Percentiles rank a stretch among this genome's conserved stretches.
phyloP scores from a whole-genome alignment of 768 basidiomycete genomes.

The Lentinula guzmanii region DNA sequence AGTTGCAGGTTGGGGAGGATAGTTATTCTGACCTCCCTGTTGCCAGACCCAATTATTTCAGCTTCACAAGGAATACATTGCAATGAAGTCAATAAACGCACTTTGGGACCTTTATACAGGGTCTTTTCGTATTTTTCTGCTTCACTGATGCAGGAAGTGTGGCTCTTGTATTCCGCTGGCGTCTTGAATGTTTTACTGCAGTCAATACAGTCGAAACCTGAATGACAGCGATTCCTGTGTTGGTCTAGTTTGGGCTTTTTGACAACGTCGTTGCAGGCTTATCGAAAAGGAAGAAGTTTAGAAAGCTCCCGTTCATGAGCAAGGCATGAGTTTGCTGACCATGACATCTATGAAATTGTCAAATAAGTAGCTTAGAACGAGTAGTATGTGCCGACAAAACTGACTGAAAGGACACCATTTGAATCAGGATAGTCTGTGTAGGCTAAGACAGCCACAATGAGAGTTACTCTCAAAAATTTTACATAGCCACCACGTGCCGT shows the following conservation, averaged over 20 bases:
- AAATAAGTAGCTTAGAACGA: background rate
- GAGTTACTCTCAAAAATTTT: background rate
- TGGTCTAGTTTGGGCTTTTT: constrained; percentile 93
- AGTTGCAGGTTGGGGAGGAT: constrained; percentile 14
- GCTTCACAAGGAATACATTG: background rate
- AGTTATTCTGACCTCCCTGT: constrained; percentile 15
- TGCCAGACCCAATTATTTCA: background rate
- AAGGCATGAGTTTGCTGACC: constrained; percentile 31
- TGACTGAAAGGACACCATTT: constrained; percentile 74
- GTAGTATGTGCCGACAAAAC: constrained; percentile 18
- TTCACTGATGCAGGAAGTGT: constrained; percentile 83
- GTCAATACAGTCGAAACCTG: constrained; percentile 79
- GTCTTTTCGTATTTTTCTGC: constrained; percentile 92
- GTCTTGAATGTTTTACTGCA: constrained; percentile 80
- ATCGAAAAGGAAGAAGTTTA: background rate
- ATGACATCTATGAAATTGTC: constrained; percentile 51
- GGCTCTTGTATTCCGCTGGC: constrained; percentile 72
- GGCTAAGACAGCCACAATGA: background rate
- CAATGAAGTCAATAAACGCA: constrained; percentile 11
- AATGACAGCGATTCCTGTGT: constrained; percentile 56
- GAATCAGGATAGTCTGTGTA: background rate
- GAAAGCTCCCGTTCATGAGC: background rate
- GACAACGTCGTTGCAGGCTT: constrained; percentile 79
- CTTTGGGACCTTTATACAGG: constrained; percentile 77
- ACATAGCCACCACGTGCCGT: constrained; percentile 2